Conservation (phyloP, 2,329 filamentous ascomycete genomes). For the Escovopsis sp. region DNA sequence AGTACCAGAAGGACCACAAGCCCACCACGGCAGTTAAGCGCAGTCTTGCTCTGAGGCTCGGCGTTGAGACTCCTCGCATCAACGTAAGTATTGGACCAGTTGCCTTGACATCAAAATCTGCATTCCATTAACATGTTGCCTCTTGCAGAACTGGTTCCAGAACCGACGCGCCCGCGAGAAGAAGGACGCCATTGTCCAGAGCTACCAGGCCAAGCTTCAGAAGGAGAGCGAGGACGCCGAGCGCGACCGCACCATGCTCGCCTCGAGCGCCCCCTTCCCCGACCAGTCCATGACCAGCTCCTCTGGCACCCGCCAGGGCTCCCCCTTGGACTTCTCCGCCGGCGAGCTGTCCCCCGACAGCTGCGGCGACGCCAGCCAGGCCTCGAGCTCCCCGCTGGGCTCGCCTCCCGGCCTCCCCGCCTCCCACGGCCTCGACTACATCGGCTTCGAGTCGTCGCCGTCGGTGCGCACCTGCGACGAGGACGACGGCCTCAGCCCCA, state of each 20-base stretch:
- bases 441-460: no score
- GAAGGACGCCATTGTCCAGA: slow-evolving; percentile 41
- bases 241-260: slow-evolving; percentile 21
- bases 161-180: slow-evolving; percentile 50
- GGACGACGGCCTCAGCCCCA: no score
- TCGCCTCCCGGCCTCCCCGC: no score
- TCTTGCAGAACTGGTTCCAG: slow-evolving; percentile 51
- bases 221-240: slow-evolving; percentile 18
- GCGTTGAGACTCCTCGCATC: slow-evolving; percentile 47
- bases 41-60: slow-evolving; percentile 43
- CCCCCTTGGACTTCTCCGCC: no score
- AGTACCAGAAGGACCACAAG: slow-evolving; percentile 50
- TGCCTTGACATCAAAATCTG: background rate
- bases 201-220: slow-evolving; percentile 24
- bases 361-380: no score
- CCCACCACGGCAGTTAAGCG: slow-evolving; percentile 47
- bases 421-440: no score
- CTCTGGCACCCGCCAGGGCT: no score
- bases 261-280: slow-evolving; percentile 26
- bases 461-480: no score
- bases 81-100: slow-evolving; percentile 30
- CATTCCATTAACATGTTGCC: slow-evolving; percentile 14
- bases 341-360: no score
- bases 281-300: slow-evolving; percentile 6
- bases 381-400: no score